phyloP scores from a whole-genome alignment of 2,329 filamentous ascomycete genomes.

The Cercospora sesami region DNA sequence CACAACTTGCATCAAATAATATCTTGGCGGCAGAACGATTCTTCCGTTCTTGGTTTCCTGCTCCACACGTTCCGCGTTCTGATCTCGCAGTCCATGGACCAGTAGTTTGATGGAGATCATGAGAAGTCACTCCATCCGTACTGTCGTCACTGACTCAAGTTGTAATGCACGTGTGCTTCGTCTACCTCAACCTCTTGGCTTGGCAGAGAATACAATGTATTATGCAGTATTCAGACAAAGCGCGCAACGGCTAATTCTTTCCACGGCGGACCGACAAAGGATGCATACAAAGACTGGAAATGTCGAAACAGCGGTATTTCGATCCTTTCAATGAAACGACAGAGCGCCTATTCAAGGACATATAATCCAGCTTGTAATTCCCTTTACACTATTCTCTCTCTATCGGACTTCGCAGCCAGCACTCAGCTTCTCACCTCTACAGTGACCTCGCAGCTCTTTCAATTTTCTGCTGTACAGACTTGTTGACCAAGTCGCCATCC shows the following conservation, averaged over 20 bases:
- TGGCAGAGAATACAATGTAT: background rate
- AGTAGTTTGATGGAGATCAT: background rate
- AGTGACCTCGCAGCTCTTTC: background rate
- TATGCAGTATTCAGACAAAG: background rate
- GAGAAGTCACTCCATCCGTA: background rate
- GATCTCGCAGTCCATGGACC: background rate
- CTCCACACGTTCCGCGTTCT: too few relatives aligned
- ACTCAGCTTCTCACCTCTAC: constrained; percentile 6
- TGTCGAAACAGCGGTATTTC: background rate
- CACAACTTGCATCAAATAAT: background rate
- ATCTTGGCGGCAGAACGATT: background rate
- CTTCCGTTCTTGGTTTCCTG: background rate
- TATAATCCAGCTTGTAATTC: background rate
- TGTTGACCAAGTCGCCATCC: background rate
- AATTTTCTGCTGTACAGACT: background rate
- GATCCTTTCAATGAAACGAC: background rate
- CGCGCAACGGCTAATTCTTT: background rate
- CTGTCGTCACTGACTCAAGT: background rate
- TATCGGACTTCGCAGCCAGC: constrained; percentile 1
- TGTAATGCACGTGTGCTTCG: background rate
- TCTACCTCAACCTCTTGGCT: background rate
- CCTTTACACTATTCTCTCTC: background rate
- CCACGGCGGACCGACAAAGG: background rate
- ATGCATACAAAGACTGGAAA: background rate
- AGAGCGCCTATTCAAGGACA: background rate